These are phyloP conservation scores for Yamagishiella unicocca DNA, from an alignment of 139 green algal species.

Conservation along the genomic window DNA sequence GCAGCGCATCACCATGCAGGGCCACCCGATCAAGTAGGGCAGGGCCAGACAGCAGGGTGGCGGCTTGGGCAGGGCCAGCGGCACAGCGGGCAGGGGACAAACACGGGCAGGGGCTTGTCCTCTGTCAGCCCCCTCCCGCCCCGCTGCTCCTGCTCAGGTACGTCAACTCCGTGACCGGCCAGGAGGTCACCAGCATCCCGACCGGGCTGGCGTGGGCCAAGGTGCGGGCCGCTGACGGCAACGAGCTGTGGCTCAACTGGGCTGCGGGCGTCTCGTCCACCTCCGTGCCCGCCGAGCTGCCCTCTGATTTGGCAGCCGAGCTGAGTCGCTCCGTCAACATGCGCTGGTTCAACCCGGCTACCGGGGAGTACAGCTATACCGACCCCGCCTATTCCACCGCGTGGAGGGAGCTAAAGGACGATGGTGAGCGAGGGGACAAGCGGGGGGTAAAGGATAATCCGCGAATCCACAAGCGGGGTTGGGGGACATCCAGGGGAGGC, in stretches of 20 bases:
- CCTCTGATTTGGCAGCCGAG: neutral
- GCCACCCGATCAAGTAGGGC: conserved; percentile 28
- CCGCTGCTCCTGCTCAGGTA: conserved; percentile 3
- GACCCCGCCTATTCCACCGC: conserved; percentile 18
- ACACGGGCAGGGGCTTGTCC: neutral
- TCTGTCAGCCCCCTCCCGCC: neutral
- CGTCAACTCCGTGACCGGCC: conserved; percentile 51
- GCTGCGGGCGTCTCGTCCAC: neutral
- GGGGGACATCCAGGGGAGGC: too few relatives aligned
- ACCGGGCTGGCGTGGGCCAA: conserved; percentile 10
- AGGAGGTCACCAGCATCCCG: conserved; percentile 16
- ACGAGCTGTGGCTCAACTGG: conserved; percentile 25
- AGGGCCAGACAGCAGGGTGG: neutral
- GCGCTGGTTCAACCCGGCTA: neutral
- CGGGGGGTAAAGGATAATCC: too few relatives aligned
- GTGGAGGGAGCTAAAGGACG: conserved; percentile 27
- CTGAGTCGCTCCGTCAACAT: neutral
- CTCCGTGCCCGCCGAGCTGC: neutral
- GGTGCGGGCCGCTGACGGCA: neutral
- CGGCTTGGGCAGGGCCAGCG: neutral
- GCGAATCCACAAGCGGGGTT: too few relatives aligned
- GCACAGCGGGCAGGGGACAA: neutral
- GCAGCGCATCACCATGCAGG: conserved; percentile 49
- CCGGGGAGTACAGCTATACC: neutral
- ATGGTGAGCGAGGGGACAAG: neutral